phyloP scores from a whole-genome alignment of 1,139 yeast species.

The Suhomyces maxii region DNA sequence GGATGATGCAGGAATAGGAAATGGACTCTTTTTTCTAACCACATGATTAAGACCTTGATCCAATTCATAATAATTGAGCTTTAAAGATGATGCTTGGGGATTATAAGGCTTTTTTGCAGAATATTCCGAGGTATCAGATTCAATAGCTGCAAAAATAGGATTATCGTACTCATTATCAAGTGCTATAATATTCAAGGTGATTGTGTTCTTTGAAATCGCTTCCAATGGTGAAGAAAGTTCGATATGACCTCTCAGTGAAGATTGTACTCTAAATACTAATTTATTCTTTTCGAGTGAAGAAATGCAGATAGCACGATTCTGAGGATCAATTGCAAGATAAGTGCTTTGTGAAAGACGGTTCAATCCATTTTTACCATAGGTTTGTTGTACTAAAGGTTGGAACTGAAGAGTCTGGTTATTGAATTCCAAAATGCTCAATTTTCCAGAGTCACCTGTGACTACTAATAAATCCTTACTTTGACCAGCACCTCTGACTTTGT shows the following conservation, averaged over 20 bases:
- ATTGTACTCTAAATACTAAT: conserved; percentile 53
- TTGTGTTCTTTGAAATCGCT: conserved; percentile 48
- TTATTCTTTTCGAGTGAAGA: conserved; percentile 75
- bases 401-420: conserved; percentile 42
- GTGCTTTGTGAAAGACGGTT: conserved; percentile 77
- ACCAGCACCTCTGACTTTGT: conserved; percentile 53
- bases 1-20: conserved; percentile 27
- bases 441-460: conserved; percentile 84
- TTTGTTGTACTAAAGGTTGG: conserved; percentile 56
- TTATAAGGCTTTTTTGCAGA: conserved; percentile 19
- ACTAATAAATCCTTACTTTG: conserved; percentile 57
- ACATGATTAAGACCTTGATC: conserved; percentile 86
- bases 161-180: conserved; percentile 78
- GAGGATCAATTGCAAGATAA: conserved; percentile 71
- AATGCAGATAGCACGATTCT: conserved; percentile 67
- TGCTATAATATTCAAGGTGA: conserved; percentile 60
- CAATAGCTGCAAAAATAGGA: conserved; percentile 82
- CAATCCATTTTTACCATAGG: conserved; percentile 74
- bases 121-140: conserved; percentile 49
- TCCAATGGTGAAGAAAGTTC: conserved; percentile 75
- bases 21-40: conserved; percentile 47
- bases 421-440: conserved; percentile 57
- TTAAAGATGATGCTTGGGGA: conserved; percentile 16
- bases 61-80: conserved; percentile 68
- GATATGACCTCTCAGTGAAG: conserved; percentile 42